A percentile compares a stretch with the other conserved stretches of the same genome.
Conservation (phyloP, 345 rosid species). For the Carallia pectinifolia region DNA sequence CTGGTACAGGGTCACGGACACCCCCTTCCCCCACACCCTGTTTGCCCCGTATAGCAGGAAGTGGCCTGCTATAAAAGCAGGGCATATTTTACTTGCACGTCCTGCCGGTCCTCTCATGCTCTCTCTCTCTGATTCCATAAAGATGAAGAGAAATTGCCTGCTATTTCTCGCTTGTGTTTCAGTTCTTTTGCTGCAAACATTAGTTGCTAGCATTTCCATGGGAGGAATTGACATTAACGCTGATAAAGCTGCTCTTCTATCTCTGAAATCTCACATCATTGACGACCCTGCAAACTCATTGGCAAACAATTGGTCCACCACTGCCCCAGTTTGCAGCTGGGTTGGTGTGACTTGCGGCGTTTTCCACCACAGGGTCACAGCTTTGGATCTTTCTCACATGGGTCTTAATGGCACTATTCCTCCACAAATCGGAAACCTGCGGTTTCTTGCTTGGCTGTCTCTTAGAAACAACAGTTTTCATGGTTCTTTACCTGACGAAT, state of each 20-base stretch:
- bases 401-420: slow-evolving; percentile 14
- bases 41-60: too few species aligned
- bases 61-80: too few species aligned
- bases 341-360: slow-evolving; percentile 17
- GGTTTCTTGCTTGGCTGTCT: slow-evolving; percentile 6
- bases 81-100: too few species aligned
- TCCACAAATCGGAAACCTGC: slow-evolving; percentile 14
- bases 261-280: slow-evolving; percentile 13
- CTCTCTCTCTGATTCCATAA: neutral
- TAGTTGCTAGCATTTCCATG: neutral
- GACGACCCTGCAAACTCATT: slow-evolving; percentile 6
- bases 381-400: slow-evolving; percentile 9
- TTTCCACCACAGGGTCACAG: slow-evolving; percentile 10
- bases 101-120: too few species aligned
- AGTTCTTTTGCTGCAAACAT: neutral
- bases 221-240: neutral
- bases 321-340: neutral
- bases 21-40: too few species aligned
- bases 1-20: too few species aligned
- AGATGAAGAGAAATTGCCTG: neutral
- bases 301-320: slow-evolving; percentile 19
- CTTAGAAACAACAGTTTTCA: slow-evolving; percentile 8
- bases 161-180: neutral
- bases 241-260: slow-evolving; percentile 16
- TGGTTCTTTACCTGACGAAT: slow-evolving; percentile 8